phyloP scores from a whole-genome alignment of 495 filamentous ascomycete genomes.

The Glonium stellatum region DNA sequence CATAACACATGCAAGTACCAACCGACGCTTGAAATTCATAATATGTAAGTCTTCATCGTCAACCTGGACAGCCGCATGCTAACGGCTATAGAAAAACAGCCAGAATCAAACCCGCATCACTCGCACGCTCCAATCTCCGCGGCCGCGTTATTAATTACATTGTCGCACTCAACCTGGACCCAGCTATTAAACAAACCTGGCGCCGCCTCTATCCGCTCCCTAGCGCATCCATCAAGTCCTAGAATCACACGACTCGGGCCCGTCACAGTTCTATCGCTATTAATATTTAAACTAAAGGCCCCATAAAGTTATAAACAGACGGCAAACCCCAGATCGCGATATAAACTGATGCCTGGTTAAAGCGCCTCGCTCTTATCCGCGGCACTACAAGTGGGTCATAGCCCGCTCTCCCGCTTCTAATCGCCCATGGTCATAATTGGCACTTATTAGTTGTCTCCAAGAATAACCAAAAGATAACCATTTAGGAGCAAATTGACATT shows the following conservation, averaged over 20 bases:
- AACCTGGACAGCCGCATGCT: slow-evolving; percentile 9
- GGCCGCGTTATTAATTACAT: slow-evolving; percentile 22
- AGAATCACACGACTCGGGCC: slow-evolving; percentile 20
- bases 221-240: slow-evolving; percentile 11
- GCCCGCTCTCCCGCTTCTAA: slow-evolving; percentile 22
- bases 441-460: slow-evolving; percentile 21
- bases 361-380: too few relatives aligned
- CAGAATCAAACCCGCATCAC: slow-evolving; percentile 15
- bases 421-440: slow-evolving; percentile 24
- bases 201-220: slow-evolving; percentile 10
- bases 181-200: slow-evolving; percentile 13
- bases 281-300: slow-evolving; percentile 20
- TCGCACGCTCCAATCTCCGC: slow-evolving; percentile 13
- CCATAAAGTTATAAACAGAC: slow-evolving; percentile 23
- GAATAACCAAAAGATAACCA: slow-evolving; percentile 10
- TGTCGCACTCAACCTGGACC: slow-evolving; percentile 16
- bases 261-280: slow-evolving; percentile 18
- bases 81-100: slow-evolving; percentile 13
- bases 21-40: neutral
- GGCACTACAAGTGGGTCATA: too few relatives aligned
- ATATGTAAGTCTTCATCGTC: neutral
- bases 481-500: slow-evolving; percentile 20
- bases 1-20: slow-evolving; percentile 2
- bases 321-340: slow-evolving; percentile 23
- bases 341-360: slow-evolving; percentile 17